phyloP scores from a whole-genome alignment of 2,329 filamentous ascomycete genomes.

The Penicillium concentricum region DNA sequence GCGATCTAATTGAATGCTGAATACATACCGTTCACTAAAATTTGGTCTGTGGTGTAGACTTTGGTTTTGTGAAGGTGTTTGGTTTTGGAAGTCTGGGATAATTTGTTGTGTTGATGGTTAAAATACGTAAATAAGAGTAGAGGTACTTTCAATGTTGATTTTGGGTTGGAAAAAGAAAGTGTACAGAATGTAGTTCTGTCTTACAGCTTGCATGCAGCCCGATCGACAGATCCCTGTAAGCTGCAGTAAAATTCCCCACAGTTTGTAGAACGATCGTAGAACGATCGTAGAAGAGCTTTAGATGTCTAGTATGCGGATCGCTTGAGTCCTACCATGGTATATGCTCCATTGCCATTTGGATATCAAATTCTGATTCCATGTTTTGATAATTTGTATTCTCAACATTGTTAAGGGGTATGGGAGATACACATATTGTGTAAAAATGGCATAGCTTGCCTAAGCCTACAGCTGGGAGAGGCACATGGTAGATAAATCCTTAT shows the following conservation, averaged over 20 bases:
- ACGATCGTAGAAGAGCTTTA: neutral
- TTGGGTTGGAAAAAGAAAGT: neutral
- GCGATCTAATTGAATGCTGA: neutral
- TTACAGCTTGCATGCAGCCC: neutral
- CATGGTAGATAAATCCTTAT: no score
- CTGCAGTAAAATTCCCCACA: slow-evolving; percentile 1
- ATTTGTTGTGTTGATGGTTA: neutral
- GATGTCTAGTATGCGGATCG: neutral
- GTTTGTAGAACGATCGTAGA: neutral
- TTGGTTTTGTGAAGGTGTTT: neutral
- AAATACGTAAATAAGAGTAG: no score
- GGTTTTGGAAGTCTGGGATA: neutral
- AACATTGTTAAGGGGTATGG: neutral
- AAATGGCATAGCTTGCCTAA: neutral
- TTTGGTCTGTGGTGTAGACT: neutral
- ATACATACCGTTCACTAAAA: neutral
- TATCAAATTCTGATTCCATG: neutral
- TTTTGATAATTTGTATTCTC: neutral
- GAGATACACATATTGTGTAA: neutral
- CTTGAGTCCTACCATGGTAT: neutral
- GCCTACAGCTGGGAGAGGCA: no score
- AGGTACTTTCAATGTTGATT: neutral
- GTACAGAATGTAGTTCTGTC: neutral
- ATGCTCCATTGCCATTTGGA: neutral
- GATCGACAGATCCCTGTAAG: neutral